Evolutionary conservation across 768 basidiomycete species (phyloP), one percentile per base, ranked within the genome.

Genomic region (Tephrocybe sp.): DNA sequence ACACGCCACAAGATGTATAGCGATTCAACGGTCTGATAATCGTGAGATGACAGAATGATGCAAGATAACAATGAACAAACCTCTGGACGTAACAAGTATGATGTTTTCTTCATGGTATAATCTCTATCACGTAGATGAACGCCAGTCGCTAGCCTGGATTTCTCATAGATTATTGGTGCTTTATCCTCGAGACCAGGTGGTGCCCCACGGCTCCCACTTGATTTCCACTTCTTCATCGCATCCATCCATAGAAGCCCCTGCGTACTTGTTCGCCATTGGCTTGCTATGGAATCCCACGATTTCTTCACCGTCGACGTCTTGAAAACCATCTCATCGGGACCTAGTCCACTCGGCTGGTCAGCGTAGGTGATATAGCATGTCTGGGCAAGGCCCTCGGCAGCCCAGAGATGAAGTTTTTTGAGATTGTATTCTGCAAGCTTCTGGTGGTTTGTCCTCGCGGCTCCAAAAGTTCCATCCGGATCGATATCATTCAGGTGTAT

Each of bases 281-380:
- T 60, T 24, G 49, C 55, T 36, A 43, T 33, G 43, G 24, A 15
- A 48, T 54, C 59, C 60, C 56, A 59, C 23, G 31, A 33, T 39
- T 48, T 61, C 57, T 50, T 63, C 50, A 31, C 5, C 13, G 38
- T 44, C 22, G 44, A 49, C 10, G 63, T 63, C 50, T 69, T 63
- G 49, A 80, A 80, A 1, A 58, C 23, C 19, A 77, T 71, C 55
- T 78, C 75, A 47, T 91, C 88, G 1, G 88, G 83, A 12, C 80
- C 84, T 24, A 91, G 64, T 2, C 88, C 87, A 3, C 78, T 73
- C 5, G 80, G 76, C 60, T 84, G 79, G 59, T 90, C 88, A 1
- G 82, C 84, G 58, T 89, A 90, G 42, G 79, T 76, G 22, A 82
- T 58, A 68, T 79, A 88, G 61, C 88, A 90, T 12, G 75, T 84